Conservation (phyloP, 2,329 filamentous ascomycete genomes). For the Erysiphe pulchra region DNA sequence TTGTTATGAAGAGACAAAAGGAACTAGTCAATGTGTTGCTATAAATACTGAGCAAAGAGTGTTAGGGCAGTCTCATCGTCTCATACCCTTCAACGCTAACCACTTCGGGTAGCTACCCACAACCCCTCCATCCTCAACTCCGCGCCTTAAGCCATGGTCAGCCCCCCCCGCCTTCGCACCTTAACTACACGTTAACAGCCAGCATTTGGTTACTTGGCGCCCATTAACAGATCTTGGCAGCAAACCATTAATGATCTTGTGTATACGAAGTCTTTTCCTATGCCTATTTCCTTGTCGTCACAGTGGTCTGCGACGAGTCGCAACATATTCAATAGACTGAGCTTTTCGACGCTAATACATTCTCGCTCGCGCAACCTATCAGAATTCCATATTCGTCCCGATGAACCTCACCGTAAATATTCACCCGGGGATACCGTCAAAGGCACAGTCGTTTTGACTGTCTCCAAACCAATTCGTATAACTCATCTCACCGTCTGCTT, state of each 20-base stretch:
- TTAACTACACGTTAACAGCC: too few relatives aligned
- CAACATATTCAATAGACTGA: constrained; percentile 14
- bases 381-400: constrained; percentile 54
- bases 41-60: too few relatives aligned
- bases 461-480: constrained; percentile 49
- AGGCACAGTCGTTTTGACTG: constrained; percentile 45
- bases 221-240: constrained; percentile 10
- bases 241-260: constrained; percentile 5
- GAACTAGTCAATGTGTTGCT: too few relatives aligned
- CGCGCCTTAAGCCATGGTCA: too few relatives aligned
- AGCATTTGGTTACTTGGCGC: constrained; percentile 7
- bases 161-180: too few relatives aligned
- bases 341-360: constrained; percentile 19
- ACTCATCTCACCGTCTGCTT: constrained; percentile 58
- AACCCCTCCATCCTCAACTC: too few relatives aligned
- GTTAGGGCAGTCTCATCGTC: too few relatives aligned
- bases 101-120: too few relatives aligned
- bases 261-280: constrained; percentile 12
- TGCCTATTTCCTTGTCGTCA: constrained; percentile 6
- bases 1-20: too few relatives aligned
- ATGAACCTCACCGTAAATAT: constrained; percentile 58
- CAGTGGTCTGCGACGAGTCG: constrained; percentile 8
- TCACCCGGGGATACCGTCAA: constrained; percentile 46
- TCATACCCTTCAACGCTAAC: too few relatives aligned
- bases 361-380: constrained; percentile 34